A percentile compares a stretch with the other conserved stretches of the same genome.
phyloP scores from a whole-genome alignment of 257 asterid species.

The Verbascum thapsus region DNA sequence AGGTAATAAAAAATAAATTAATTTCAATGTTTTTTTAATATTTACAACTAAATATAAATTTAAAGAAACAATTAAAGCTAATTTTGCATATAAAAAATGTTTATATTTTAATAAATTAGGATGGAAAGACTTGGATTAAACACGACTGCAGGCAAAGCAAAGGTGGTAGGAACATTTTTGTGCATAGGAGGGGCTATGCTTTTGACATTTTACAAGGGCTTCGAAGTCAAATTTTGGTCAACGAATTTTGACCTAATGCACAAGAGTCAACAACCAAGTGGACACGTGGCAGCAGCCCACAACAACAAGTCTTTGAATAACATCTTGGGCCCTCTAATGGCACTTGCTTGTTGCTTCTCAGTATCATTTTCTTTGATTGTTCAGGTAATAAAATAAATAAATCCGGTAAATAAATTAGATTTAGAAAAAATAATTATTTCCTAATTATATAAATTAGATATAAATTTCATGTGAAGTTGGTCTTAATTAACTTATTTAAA shows the following conservation, averaged over 20 bases:
- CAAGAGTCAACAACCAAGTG: slow-evolving; percentile 18
- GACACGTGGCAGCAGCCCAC: slow-evolving; percentile 40
- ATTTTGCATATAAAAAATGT: background rate
- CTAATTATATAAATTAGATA: too few relatives aligned
- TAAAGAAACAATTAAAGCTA: too few relatives aligned
- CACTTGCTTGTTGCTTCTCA: slow-evolving; percentile 43
- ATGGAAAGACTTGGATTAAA: slow-evolving; percentile 56
- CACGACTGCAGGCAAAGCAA: slow-evolving; percentile 60
- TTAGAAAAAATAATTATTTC: too few relatives aligned
- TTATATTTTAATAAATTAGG: slow-evolving; percentile 34
- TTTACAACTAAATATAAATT: too few relatives aligned
- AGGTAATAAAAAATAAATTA: slow-evolving; percentile 36
- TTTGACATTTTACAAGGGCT: slow-evolving; percentile 64
- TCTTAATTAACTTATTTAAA: background rate
- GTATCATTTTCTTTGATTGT: slow-evolving; percentile 45
- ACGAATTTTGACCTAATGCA: slow-evolving; percentile 35
- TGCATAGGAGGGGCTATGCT: slow-evolving; percentile 80
- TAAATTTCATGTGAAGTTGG: too few relatives aligned
- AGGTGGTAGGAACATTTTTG: slow-evolving; percentile 54
- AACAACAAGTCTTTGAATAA: slow-evolving; percentile 23
- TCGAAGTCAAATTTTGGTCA: slow-evolving; percentile 45
- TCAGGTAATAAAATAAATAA: slow-evolving; percentile 46
- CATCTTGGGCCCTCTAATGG: slow-evolving; percentile 51
- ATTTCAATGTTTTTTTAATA: too few relatives aligned
- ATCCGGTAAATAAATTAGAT: too few relatives aligned